A percentile compares a stretch with the other conserved stretches of the same genome.
Evolutionary conservation across 768 basidiomycete species (phyloP).

Genomic region (Brasilioporus rufonigricans): DNA sequence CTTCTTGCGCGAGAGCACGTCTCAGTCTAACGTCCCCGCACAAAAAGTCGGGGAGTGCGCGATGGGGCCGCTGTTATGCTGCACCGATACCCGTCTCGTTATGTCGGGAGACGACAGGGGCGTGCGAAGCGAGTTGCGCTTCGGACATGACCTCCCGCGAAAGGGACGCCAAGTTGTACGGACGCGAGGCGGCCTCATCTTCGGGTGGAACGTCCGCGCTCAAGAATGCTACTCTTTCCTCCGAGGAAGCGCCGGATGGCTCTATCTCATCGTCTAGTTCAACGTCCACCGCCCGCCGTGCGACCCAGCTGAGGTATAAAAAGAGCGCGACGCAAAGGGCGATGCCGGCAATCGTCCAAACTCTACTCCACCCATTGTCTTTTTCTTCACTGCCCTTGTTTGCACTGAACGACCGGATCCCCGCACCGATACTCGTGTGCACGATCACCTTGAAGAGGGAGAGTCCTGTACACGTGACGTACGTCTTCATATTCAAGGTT

Average conservation of each 20-base stretch:
- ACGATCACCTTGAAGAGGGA: slow-evolving; percentile 88
- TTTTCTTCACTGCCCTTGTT: slow-evolving; percentile 45
- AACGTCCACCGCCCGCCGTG: slow-evolving; percentile 64
- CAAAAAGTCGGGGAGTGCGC: background rate
- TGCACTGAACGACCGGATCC: slow-evolving; percentile 71
- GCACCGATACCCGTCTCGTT: slow-evolving; percentile 8
- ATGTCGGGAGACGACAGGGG: slow-evolving; percentile 16
- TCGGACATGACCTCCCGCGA: slow-evolving; percentile 44
- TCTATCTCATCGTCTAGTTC: slow-evolving; percentile 46
- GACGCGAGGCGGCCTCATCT: slow-evolving; percentile 20
- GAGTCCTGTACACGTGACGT: slow-evolving; percentile 75
- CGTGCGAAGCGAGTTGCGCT: slow-evolving; percentile 35
- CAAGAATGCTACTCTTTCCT: slow-evolving; percentile 57
- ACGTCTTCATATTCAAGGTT: slow-evolving; percentile 74
- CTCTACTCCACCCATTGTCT: slow-evolving; percentile 46
- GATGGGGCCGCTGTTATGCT: slow-evolving; percentile 7
- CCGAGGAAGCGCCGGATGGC: slow-evolving; percentile 30
- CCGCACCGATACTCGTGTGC: slow-evolving; percentile 85
- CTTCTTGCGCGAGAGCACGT: background rate
- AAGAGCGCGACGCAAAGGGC: slow-evolving; percentile 71
- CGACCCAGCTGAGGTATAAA: slow-evolving; percentile 77
- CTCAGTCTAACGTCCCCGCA: background rate
- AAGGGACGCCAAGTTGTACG: slow-evolving; percentile 18
- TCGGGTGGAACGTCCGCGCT: slow-evolving; percentile 27
- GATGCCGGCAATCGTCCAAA: slow-evolving; percentile 71